These are phyloP conservation scores for Aspergillus oerlinghausenensis DNA, from an alignment of 2,329 filamentous ascomycete species.

Conservation along the genomic window DNA sequence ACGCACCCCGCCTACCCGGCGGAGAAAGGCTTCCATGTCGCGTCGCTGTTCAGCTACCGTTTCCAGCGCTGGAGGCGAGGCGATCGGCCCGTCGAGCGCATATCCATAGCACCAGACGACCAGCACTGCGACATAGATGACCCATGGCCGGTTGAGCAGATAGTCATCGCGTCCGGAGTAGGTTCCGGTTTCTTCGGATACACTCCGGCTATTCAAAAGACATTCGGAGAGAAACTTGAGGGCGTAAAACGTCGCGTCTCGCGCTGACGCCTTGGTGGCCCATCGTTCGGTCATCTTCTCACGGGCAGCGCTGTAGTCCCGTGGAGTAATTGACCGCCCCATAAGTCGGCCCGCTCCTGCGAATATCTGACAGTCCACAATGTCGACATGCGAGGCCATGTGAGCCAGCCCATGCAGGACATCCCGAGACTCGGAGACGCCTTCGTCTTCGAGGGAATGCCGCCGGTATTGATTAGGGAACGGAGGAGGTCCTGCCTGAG, in stretches of 20 bases:
- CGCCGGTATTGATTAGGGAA: conserved; percentile 20
- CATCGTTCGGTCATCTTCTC: conserved; percentile 82
- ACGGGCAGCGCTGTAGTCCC: conserved; percentile 75
- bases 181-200: conserved; percentile 24
- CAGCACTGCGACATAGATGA: conserved; percentile 85
- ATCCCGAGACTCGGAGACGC: conserved; percentile 80
- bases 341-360: conserved; percentile 80
- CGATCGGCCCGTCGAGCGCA: conserved; percentile 76
- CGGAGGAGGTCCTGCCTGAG: conserved; percentile 41
- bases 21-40: conserved; percentile 77
- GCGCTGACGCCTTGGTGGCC: conserved; percentile 81
- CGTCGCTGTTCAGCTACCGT: conserved; percentile 62
- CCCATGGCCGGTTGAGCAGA: conserved; percentile 88
- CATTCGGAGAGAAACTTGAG: conserved; percentile 76
- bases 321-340: conserved; percentile 74
- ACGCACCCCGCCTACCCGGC: conserved; percentile 64
- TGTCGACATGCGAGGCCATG: conserved; percentile 96
- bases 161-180: conserved; percentile 87
- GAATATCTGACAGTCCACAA: conserved; percentile 96
- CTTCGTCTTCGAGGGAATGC: conserved; percentile 53
- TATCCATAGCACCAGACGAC: conserved; percentile 96
- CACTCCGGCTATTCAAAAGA: conserved; percentile 58
- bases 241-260: conserved; percentile 90
- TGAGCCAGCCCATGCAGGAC: conserved; percentile 91
- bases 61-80: conserved; percentile 46